These are phyloP conservation scores for Bretschneidera sinensis DNA, from an alignment of 345 rosid species.

Conservation along the genomic window DNA sequence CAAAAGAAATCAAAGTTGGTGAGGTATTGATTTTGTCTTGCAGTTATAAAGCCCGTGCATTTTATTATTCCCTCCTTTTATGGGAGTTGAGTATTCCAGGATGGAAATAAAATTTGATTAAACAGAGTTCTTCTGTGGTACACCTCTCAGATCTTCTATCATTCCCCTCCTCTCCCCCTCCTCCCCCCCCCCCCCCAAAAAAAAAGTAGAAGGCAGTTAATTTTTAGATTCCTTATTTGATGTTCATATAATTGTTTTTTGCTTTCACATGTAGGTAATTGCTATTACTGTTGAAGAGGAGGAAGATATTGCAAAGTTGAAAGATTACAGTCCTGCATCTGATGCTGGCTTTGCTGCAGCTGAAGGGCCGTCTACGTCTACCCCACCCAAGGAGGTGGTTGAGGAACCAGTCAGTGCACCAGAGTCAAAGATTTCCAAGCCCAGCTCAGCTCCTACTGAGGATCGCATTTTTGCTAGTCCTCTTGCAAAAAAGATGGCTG, in stretches of 20 bases:
- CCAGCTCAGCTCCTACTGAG: conserved; percentile 40
- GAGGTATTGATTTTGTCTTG: conserved; percentile 50
- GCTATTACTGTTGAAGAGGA: conserved; percentile 92
- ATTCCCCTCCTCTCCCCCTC: no score
- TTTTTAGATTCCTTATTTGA: conserved; percentile 4
- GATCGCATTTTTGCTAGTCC: conserved; percentile 92
- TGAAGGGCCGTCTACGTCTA: conserved; percentile 47
- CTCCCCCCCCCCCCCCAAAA: neutral
- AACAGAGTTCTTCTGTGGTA: neutral
- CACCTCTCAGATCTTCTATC: no score
- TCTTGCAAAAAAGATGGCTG: conserved; percentile 85
- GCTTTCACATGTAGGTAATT: conserved; percentile 46
- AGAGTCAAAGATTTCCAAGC: conserved; percentile 55
- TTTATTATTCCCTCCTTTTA: neutral
- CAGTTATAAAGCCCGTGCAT: neutral
- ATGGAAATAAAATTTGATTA: conserved; percentile 1
- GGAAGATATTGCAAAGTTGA: conserved; percentile 73
- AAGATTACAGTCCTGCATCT: conserved; percentile 77
- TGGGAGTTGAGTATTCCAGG: neutral
- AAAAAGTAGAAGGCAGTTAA: neutral
- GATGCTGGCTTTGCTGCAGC: conserved; percentile 31
- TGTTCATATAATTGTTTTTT: conserved; percentile 8
- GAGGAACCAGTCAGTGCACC: conserved; percentile 52
- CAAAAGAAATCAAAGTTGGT: conserved; percentile 90
- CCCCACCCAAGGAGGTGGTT: conserved; percentile 56